phyloP scores from a whole-genome alignment of 2,329 filamentous ascomycete genomes.

The Venturia pyrina region DNA sequence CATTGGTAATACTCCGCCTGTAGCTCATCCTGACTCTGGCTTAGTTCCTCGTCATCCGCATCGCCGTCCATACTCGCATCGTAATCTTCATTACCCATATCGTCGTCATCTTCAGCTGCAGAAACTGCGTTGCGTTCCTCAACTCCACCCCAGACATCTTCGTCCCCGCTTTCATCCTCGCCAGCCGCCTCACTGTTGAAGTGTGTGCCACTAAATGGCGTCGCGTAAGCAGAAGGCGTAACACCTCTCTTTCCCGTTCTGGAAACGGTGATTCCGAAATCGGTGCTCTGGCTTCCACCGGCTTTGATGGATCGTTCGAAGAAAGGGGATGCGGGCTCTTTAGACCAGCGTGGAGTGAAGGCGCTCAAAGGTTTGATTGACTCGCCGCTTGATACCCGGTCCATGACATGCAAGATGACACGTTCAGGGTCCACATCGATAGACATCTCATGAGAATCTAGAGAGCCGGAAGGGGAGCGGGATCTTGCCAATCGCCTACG shows the following conservation, averaged over 20 bases:
- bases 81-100: background rate
- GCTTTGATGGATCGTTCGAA: background rate
- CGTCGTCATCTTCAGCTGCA: constrained; percentile 3
- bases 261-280: background rate
- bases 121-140: background rate
- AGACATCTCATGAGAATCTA: background rate
- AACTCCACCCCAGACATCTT: constrained; percentile 6
- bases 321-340: background rate
- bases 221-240: constrained; percentile 13
- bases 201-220: constrained; percentile 9
- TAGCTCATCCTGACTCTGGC: constrained; percentile 4
- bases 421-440: background rate
- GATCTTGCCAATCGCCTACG: constrained; percentile 6
- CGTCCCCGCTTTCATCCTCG: background rate
- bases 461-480: background rate
- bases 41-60: background rate
- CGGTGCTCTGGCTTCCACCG: background rate
- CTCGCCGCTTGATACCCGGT: constrained; percentile 1
- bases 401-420: constrained; percentile 1
- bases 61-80: background rate
- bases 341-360: constrained; percentile 8
- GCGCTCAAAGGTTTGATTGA: constrained; percentile 6
- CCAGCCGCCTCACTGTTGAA: background rate
- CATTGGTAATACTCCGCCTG: constrained; percentile 1
- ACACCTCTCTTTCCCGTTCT: constrained; percentile 6